phyloP scores from a whole-genome alignment of 805 yeast species.

The Yamadazyma akitaensis region DNA sequence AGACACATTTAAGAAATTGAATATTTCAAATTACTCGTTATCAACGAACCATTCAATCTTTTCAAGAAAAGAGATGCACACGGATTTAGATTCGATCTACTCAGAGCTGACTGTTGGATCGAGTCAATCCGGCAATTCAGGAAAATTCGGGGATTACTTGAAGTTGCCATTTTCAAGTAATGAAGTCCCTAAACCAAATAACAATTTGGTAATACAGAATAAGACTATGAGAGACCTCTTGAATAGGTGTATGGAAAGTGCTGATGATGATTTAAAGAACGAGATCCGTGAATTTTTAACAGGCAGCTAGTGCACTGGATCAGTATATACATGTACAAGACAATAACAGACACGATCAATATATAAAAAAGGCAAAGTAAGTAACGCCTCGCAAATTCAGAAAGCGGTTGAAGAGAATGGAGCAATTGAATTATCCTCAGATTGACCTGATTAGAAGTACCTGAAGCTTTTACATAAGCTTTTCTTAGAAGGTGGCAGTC shows the following conservation, averaged over 20 bases:
- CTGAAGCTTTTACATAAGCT: too few species aligned
- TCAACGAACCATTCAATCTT: conserved; percentile 11
- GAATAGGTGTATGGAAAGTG: conserved; percentile 8
- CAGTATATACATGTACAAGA: too few species aligned
- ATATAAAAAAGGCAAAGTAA: too few species aligned
- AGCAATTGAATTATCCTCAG: too few species aligned
- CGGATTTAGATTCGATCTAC: conserved; percentile 27
- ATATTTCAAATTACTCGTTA: conserved; percentile 13
- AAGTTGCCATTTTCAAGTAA: conserved; percentile 7
- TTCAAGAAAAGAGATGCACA: conserved; percentile 8
- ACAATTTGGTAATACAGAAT: conserved; percentile 5
- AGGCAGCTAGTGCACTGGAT: neutral
- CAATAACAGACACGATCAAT: too few species aligned
- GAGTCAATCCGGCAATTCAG: conserved; percentile 1
- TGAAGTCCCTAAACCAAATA: neutral
- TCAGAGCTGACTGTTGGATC: conserved; percentile 19
- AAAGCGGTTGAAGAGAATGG: too few species aligned
- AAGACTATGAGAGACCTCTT: conserved; percentile 10
- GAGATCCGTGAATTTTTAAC: conserved; percentile 4
- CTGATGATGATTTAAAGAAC: conserved; percentile 9
- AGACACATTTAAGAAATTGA: conserved; percentile 28
- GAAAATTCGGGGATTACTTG: conserved; percentile 9
- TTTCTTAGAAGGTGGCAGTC: too few species aligned
- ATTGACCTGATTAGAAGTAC: too few species aligned
- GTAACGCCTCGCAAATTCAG: too few species aligned